A percentile compares a stretch with the other conserved stretches of the same genome.
These are phyloP conservation scores for Adiantum capillusveneris DNA, from an alignment of 75 land plant genomes.

Conservation along the genomic window DNA sequence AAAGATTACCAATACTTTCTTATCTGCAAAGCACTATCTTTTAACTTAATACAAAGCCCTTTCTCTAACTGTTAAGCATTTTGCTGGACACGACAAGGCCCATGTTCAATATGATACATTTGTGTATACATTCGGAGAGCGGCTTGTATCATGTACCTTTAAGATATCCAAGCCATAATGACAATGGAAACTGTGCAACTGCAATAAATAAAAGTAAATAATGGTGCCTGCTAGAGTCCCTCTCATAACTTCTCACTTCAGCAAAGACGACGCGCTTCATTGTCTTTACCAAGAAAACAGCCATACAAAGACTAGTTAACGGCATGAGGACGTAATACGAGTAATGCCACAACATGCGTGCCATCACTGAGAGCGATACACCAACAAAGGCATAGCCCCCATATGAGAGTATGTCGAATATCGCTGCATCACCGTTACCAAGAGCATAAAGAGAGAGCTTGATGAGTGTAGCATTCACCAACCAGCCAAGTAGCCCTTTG, in stretches of 20 bases:
- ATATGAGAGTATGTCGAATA: conserved; percentile 51
- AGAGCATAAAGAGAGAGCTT: conserved; percentile 26
- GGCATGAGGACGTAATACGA: conserved; percentile 34
- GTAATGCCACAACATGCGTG: conserved; percentile 32
- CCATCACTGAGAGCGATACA: conserved; percentile 33
- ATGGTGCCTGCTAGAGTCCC: conserved; percentile 70
- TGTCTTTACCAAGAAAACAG: conserved; percentile 58
- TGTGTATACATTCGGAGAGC: too few species aligned
- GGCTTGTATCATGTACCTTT: too few species aligned
- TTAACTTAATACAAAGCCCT: too few species aligned
- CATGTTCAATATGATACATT: too few species aligned
- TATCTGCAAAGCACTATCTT: too few species aligned
- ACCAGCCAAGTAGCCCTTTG: conserved; percentile 60
- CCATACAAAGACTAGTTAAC: conserved; percentile 59
- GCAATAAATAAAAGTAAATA: conserved; percentile 61
- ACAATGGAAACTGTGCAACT: conserved; percentile 54
- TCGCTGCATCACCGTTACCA: conserved; percentile 54
- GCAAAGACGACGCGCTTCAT: conserved; percentile 59
- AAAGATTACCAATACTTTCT: too few species aligned
- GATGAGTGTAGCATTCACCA: conserved; percentile 35
- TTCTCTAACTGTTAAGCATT: too few species aligned
- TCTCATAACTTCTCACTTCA: conserved; percentile 53
- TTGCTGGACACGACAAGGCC: too few species aligned
- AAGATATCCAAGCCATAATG: conserved; percentile 67
- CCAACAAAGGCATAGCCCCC: conserved; percentile 57